Base-by-base conservation (phyloP, 345 rosid genomes). In the Sonneratia alba region DNA sequence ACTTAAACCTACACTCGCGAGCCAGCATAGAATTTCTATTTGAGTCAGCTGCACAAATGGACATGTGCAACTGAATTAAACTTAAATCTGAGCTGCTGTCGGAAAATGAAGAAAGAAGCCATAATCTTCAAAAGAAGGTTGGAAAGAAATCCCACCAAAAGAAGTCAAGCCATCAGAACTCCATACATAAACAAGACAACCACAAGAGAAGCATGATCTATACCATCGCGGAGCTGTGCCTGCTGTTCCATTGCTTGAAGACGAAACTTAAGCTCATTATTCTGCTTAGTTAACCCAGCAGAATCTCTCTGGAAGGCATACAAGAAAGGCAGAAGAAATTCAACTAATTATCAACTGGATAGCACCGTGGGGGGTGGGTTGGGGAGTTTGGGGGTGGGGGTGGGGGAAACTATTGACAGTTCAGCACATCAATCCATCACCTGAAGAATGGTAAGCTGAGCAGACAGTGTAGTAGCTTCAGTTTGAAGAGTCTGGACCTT, bases 391-490 rank as follows among this genome's bases (percentile, higher is more conserved):
- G 32, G 32, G 32, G 32, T 27, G 32, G 32, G 32, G 32, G 32
- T 22, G 32, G 36, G 36, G 15, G 1, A 55, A 12, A 5, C 16
- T 27, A 4, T 24, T 0, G 27, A 34, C 32, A 3, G 19, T 13
- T 62, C 7, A 32, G 37, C 66, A 61, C 14, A 9, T 61, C 19
- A 53, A 70, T 32, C 18, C 63, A 56, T 70, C 75, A 89, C 98
- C 97, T 94, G 98, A 71, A 91, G 80, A 67, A 91, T 83, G 71
- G 93, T 81, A 80, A 94, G 80, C 62, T 89, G 98, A 21, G 98
- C 98, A 73, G 96, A 84, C 80, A 94, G 83, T 62, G 98, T 81
- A 32, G 98, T 88, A 22, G 98, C 95, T 74, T 94, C 98, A 47
- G 91, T 85, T 81, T 94, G 97, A 76, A 94, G 79, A 40, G 91